Evolutionary conservation across 805 yeast genomes (phyloP), one percentile per base, ranked within the genome.

Genomic region (Starmerella ratchasimensis): DNA sequence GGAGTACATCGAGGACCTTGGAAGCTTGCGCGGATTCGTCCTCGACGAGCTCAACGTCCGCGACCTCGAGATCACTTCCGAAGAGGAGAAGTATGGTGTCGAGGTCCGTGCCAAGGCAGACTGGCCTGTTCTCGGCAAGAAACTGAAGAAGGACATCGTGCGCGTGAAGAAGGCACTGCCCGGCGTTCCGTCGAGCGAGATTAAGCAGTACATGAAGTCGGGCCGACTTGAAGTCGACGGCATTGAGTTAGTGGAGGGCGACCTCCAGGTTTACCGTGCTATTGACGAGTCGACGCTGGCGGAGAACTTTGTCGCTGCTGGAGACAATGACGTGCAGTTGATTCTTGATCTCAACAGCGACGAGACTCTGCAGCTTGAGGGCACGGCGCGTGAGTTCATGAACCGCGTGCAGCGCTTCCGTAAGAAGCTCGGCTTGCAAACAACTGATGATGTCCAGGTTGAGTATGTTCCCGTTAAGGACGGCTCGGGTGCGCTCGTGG

Each of bases 91-190:
- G 56, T 88, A 86, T 57, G 90, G 86, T 53, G 97, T 90, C 44
- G 80, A 78, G 58, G 88, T 86, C 68, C 74, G 71, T 47, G 96
- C 88, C 30, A 93, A 81, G 60, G 98, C 98, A 34, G 99, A 90
- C 66, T 90, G 99, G 98, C 94, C 97, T 41, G 82, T 84, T 16
- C 71, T 90, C 50, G 99, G 99, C 65, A 90, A 88, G 71, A 90
- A 90, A 64, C 72, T 90, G 62, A 88, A 84, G 74, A 76, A 77
- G 58, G 97, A 86, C 53, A 93, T 81, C 44, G 83, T 80, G 65
- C 77, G 74, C 60, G 98, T 90, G 43, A 93, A 88, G 70, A 93
- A 77, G 55, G 97, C 93, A 14, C 70, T 90, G 51, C 97, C 96
- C 46, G 56, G 55, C 8, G 71, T 90, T 36, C 64, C 88, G 16